Evolutionary conservation across 345 rosid species (phyloP).

Genomic region (Raphanus sativus): DNA sequence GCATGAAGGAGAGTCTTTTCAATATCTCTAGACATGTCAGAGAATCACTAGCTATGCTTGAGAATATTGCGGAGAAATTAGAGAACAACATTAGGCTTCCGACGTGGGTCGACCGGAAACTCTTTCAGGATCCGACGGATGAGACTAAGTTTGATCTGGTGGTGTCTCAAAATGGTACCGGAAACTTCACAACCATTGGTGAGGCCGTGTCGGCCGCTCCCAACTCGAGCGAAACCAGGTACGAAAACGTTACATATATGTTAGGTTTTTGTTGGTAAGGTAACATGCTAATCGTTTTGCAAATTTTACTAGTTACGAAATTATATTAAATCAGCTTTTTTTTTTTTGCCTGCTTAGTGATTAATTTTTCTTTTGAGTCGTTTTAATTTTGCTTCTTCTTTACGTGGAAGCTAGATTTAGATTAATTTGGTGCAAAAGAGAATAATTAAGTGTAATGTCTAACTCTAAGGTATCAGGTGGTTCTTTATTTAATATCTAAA

Average conservation of each 20-base stretch:
- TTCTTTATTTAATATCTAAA: background rate
- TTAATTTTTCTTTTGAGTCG: background rate
- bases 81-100: constrained; percentile 62
- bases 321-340: background rate
- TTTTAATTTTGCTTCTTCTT: background rate
- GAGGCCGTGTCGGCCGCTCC: constrained; percentile 78
- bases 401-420: background rate
- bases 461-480: background rate
- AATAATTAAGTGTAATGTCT: background rate
- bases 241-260: background rate
- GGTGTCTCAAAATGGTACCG: constrained; percentile 75
- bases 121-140: constrained; percentile 46
- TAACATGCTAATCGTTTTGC: constrained; percentile 1
- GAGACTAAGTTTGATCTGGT: constrained; percentile 45
- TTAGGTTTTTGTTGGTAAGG: constrained; percentile 2
- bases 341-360: background rate
- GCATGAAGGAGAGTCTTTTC: constrained; percentile 45
- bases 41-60: constrained; percentile 67
- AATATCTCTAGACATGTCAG: constrained; percentile 66
- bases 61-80: constrained; percentile 55
- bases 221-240: constrained; percentile 68
- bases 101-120: constrained; percentile 56
- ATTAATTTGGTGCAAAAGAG: background rate
- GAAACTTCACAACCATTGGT: constrained; percentile 58
- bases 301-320: background rate